These are phyloP conservation scores for Penicillium verrucosum DNA, from an alignment of 2,329 filamentous ascomycete genomes.

Conservation along the genomic window DNA sequence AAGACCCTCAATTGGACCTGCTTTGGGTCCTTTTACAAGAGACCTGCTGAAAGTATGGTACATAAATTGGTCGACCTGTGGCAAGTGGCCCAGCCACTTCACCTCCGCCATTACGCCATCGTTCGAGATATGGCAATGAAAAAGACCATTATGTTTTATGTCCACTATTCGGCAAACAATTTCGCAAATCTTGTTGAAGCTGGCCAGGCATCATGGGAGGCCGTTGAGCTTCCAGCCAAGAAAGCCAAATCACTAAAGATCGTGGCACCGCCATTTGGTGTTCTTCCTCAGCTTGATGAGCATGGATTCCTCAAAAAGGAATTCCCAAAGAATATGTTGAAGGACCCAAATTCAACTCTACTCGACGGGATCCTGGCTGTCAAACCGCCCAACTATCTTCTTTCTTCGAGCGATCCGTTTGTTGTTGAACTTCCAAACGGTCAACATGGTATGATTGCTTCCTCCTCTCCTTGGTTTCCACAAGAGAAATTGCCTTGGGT, in stretches of 20 bases:
- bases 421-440: constrained; percentile 29
- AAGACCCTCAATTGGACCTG: constrained; percentile 42
- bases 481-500: constrained; percentile 4
- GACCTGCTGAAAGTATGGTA: constrained; percentile 54
- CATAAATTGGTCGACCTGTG: constrained; percentile 54
- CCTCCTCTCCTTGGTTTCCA: background rate
- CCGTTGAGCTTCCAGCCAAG: constrained; percentile 43
- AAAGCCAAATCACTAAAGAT: constrained; percentile 30
- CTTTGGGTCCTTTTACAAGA: constrained; percentile 53
- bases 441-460: constrained; percentile 28
- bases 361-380: constrained; percentile 37
- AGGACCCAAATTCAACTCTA: constrained; percentile 44
- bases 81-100: constrained; percentile 56
- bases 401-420: constrained; percentile 36
- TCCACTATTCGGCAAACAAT: constrained; percentile 53
- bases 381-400: constrained; percentile 34
- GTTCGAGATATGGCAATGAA: constrained; percentile 53
- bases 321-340: constrained; percentile 35
- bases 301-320: constrained; percentile 47
- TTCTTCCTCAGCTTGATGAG: constrained; percentile 40
- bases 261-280: constrained; percentile 31
- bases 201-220: constrained; percentile 53
- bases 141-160: constrained; percentile 50
- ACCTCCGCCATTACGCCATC: constrained; percentile 56
- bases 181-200: constrained; percentile 53